These are phyloP conservation scores for Mucor indicus DNA, from an alignment of 371 early-diverging fungal species.

Conservation along the genomic window DNA sequence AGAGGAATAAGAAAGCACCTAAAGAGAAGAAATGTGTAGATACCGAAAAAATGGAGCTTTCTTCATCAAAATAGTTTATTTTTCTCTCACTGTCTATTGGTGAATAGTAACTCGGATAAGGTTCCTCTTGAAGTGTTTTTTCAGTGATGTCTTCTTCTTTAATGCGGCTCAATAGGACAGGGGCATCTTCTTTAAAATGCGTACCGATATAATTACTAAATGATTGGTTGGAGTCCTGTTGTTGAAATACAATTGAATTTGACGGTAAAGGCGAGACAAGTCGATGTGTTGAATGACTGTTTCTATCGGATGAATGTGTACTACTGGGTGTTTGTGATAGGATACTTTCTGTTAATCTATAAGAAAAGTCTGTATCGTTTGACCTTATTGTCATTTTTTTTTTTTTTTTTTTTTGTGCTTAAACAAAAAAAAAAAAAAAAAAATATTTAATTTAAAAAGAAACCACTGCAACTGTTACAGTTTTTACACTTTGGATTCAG, in stretches of 20 bases:
- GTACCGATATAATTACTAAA: constrained; percentile 11
- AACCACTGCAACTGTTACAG: too few species aligned
- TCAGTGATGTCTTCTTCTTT: background rate
- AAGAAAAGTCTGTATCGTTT: constrained; percentile 11
- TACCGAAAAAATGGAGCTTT: background rate
- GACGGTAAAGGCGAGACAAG: constrained; percentile 5
- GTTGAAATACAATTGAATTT: constrained; percentile 4
- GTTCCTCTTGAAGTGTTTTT: background rate
- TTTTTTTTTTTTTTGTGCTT: background rate
- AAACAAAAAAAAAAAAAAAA: too few species aligned
- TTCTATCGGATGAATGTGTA: background rate
- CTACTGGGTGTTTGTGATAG: constrained; percentile 9
- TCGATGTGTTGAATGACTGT: constrained; percentile 1
- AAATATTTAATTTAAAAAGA: too few species aligned
- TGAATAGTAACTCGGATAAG: background rate
- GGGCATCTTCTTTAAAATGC: constrained; percentile 14
- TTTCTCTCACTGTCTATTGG: constrained; percentile 1
- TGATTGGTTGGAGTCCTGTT: constrained; percentile 4
- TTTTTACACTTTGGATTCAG: too few species aligned
- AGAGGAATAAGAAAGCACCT: constrained; percentile 32
- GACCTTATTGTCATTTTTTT: constrained; percentile 4
- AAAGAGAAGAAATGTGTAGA: constrained; percentile 14
- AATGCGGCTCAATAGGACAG: constrained; percentile 8
- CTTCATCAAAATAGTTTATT: constrained; percentile 1
- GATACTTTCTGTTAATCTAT: constrained; percentile 16